Evolutionary conservation across 768 basidiomycete species (phyloP).

Genomic region (Leccinum variicolor): DNA sequence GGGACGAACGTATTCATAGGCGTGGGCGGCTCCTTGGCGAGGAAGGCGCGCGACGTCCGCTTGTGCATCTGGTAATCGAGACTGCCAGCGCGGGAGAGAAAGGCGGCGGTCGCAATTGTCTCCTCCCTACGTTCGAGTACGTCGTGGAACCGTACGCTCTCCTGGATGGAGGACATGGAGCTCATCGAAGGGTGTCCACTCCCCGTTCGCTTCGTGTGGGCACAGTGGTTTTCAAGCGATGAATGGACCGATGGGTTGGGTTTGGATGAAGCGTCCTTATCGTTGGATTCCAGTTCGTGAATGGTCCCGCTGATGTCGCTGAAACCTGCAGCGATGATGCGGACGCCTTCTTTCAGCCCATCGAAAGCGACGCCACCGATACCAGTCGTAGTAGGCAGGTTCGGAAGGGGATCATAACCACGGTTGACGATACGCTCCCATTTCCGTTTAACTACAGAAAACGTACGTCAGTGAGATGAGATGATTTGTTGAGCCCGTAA

Average conservation of each 20-base stretch:
- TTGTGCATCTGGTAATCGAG: constrained; percentile 13
- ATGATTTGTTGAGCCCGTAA: background rate
- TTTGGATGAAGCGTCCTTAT: background rate
- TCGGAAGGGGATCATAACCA: constrained; percentile 30
- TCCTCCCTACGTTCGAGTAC: background rate
- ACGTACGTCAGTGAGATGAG: background rate
- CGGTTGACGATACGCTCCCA: constrained; percentile 80
- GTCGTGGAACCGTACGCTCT: constrained; percentile 3
- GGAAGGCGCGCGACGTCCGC: constrained; percentile 2
- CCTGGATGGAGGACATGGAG: constrained; percentile 44
- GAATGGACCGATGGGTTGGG: background rate
- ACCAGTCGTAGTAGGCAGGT: background rate
- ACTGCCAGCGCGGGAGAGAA: constrained; percentile 16
- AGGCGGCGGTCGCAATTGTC: constrained; percentile 1
- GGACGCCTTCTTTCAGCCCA: constrained; percentile 63
- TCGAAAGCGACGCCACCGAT: constrained; percentile 38
- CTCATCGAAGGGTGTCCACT: constrained; percentile 42
- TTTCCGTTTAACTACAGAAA: constrained; percentile 63
- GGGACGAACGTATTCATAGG: background rate
- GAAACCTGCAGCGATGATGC: constrained; percentile 51
- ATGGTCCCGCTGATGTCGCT: constrained; percentile 29
- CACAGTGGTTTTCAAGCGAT: constrained; percentile 13
- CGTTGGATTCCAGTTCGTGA: constrained; percentile 4
- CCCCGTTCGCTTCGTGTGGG: constrained; percentile 20
- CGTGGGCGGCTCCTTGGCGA: background rate